These are phyloP conservation scores for Leishmania turanica DNA, from an alignment of 208 protist species.

Conservation along the genomic window DNA sequence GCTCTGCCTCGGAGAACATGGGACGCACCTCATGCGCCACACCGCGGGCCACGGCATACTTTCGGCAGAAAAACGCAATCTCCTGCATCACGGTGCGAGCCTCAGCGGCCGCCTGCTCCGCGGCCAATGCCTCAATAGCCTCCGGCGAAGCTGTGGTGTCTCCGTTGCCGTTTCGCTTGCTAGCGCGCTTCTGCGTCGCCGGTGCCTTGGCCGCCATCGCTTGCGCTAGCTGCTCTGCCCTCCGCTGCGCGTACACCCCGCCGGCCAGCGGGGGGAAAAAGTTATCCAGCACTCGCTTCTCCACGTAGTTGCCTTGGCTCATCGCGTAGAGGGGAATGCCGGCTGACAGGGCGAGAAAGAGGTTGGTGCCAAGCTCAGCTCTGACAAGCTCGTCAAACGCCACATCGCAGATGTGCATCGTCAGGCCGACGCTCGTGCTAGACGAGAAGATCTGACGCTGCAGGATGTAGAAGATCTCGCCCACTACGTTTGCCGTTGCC, in stretches of 20 bases:
- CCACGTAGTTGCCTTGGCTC: slow-evolving; percentile 85
- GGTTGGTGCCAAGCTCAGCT: slow-evolving; percentile 37
- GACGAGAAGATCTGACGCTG: slow-evolving; percentile 69
- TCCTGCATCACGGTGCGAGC: slow-evolving; percentile 41
- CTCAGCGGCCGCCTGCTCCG: slow-evolving; percentile 30
- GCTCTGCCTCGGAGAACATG: slow-evolving; percentile 85
- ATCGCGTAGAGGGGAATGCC: slow-evolving; percentile 81
- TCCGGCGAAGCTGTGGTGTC: slow-evolving; percentile 8
- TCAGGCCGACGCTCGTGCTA: slow-evolving; percentile 62
- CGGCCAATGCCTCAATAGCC: slow-evolving; percentile 23
- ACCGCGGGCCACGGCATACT: slow-evolving; percentile 60
- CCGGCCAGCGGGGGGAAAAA: slow-evolving; percentile 82
- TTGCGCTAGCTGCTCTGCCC: slow-evolving; percentile 41
- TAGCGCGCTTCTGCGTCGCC: slow-evolving; percentile 10
- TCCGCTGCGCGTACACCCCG: slow-evolving; percentile 51
- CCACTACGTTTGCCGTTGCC: slow-evolving; percentile 20
- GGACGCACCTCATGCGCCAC: slow-evolving; percentile 66
- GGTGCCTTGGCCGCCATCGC: slow-evolving; percentile 10
- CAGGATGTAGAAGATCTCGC: slow-evolving; percentile 71
- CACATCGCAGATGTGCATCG: slow-evolving; percentile 87
- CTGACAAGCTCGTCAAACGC: slow-evolving; percentile 76
- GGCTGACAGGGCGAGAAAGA: slow-evolving; percentile 68
- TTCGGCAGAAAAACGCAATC: slow-evolving; percentile 58
- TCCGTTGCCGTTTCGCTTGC: slow-evolving; percentile 12
- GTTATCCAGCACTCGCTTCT: slow-evolving; percentile 87